phyloP scores from a whole-genome alignment of 2,329 filamentous ascomycete genomes.

The Kalmusia sp. region DNA sequence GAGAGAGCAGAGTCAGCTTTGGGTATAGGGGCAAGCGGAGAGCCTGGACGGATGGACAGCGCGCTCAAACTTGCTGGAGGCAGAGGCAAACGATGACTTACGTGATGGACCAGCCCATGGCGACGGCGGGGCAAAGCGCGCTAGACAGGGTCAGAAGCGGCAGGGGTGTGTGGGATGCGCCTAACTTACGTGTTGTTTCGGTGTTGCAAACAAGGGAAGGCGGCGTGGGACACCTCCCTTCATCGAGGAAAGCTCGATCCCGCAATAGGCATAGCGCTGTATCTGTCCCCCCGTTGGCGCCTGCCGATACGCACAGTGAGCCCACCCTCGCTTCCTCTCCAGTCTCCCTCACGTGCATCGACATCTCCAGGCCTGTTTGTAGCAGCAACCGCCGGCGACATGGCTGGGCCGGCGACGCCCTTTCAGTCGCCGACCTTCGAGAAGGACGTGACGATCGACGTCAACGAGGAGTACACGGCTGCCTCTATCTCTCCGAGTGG shows the following conservation, averaged over 20 bases:
- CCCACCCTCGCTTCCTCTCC: not conserved
- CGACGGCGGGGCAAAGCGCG: too few species aligned
- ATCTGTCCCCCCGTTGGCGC: too few species aligned
- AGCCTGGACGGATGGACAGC: not conserved
- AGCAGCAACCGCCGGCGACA: conserved; percentile 14
- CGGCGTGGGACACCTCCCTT: too few species aligned
- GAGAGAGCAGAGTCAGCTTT: not conserved
- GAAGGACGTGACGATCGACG: conserved; percentile 81
- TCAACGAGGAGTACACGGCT: conserved; percentile 80
- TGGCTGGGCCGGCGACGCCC: conserved; percentile 56
- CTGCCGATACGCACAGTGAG: too few species aligned
- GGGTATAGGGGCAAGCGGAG: not conserved
- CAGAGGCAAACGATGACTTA: conserved; percentile 5
- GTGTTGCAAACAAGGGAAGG: too few species aligned
- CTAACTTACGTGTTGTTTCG: too few species aligned
- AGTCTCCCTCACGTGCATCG: conserved; percentile 18
- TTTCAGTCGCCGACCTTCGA: conserved; percentile 90
- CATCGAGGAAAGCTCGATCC: not conserved
- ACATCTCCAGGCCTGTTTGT: conserved; percentile 14
- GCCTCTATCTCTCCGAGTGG: conserved; percentile 93
- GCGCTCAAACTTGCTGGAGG: too few species aligned
- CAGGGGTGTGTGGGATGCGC: too few species aligned
- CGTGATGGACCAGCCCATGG: too few species aligned
- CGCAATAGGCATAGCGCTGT: too few species aligned
- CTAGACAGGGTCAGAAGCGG: too few species aligned